phyloP scores from a whole-genome alignment of 148 eudicot genomes.

The Silene latifolia region DNA sequence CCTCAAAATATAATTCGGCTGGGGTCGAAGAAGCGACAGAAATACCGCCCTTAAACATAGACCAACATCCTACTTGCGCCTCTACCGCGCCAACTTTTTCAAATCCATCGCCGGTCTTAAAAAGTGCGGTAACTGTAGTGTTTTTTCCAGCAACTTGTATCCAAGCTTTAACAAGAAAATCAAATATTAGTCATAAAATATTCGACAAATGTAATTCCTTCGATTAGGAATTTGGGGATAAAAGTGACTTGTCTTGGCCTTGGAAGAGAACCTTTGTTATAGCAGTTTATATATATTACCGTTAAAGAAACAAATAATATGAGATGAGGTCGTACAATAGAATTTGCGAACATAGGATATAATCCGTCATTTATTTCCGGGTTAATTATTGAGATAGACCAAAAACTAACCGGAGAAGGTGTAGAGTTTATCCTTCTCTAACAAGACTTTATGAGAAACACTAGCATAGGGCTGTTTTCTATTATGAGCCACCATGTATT shows the following conservation, averaged over 20 bases:
- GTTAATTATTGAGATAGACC: too few relatives aligned
- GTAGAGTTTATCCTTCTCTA: slow-evolving; percentile 39
- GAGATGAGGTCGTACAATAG: too few relatives aligned
- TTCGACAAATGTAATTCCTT: neutral
- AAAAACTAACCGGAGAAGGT: slow-evolving; percentile 60
- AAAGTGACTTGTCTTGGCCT: too few relatives aligned
- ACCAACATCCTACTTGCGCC: slow-evolving; percentile 64
- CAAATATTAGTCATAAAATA: neutral
- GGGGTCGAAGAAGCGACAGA: slow-evolving; percentile 31
- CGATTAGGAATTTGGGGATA: too few relatives aligned
- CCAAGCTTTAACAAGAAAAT: slow-evolving; percentile 43
- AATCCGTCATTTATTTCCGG: too few relatives aligned
- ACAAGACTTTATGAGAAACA: slow-evolving; percentile 33
- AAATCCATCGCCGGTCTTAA: slow-evolving; percentile 33
- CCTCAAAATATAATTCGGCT: slow-evolving; percentile 49
- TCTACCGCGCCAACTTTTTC: slow-evolving; percentile 39
- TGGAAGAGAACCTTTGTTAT: too few relatives aligned
- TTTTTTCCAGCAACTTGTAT: slow-evolving; percentile 41
- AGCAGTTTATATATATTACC: too few relatives aligned
- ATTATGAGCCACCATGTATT: slow-evolving; percentile 37
- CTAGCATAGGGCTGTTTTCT: slow-evolving; percentile 31
- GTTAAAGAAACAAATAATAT: too few relatives aligned
- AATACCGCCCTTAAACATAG: slow-evolving; percentile 80
- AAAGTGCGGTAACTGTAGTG: slow-evolving; percentile 32
- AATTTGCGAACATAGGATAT: too few relatives aligned